phyloP scores from a whole-genome alignment of 257 asterid genomes.

The Schizonepeta tenuifolia region DNA sequence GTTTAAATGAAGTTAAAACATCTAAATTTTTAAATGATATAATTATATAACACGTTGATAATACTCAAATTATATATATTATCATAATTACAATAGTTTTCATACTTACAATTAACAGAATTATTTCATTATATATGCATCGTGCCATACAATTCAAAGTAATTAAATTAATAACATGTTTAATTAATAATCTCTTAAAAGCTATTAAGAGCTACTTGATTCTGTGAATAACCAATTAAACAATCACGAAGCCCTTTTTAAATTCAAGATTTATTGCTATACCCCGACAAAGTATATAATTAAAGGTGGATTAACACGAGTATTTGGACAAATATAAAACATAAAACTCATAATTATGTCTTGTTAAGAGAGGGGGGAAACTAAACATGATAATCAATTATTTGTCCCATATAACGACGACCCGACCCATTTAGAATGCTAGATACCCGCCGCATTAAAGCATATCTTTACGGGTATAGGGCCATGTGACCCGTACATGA shows the following conservation, averaged over 20 bases:
- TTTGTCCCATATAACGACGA: neutral
- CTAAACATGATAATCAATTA: slow-evolving; percentile 9
- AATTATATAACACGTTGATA: neutral
- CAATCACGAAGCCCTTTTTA: neutral
- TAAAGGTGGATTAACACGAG: neutral
- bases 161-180: neutral
- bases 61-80: neutral
- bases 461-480: slow-evolving; percentile 7
- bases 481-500: slow-evolving; percentile 36
- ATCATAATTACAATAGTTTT: no score
- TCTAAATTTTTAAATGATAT: no score
- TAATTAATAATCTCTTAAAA: neutral
- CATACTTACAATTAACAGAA: no score
- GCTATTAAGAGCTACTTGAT: neutral
- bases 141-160: neutral
- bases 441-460: slow-evolving; percentile 17
- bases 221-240: neutral
- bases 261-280: neutral
- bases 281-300: neutral
- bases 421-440: slow-evolving; percentile 29
- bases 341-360: slow-evolving; percentile 1
- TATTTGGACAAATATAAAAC: neutral
- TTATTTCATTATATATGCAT: no score
- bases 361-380: neutral
- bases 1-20: no score